Percentiles rank a stretch among this genome's conserved stretches.
phyloP scores from a whole-genome alignment of 2,329 filamentous ascomycete species.

The Penicillium griseofulvum region DNA sequence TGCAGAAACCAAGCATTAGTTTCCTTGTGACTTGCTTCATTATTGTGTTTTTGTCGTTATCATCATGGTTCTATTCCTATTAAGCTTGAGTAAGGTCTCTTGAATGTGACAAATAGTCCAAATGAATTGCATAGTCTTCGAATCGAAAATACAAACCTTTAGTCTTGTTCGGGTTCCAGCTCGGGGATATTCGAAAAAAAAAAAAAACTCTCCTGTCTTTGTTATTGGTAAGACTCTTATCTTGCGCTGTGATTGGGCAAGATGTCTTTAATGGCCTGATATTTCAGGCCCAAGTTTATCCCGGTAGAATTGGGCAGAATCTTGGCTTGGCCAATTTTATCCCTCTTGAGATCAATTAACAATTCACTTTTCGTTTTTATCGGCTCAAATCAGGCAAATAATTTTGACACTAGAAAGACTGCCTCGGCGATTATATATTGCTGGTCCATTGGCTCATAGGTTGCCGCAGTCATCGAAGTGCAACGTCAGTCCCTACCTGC shows the following conservation, averaged over 20 bases:
- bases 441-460: neutral
- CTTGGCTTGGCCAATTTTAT: neutral
- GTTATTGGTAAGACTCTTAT: neutral
- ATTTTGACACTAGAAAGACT: neutral
- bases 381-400: neutral
- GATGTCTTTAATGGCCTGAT: neutral
- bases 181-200: too few relatives aligned
- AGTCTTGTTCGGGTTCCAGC: too few relatives aligned
- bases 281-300: neutral
- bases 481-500: neutral
- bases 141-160: neutral
- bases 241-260: neutral
- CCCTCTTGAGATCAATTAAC: neutral
- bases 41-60: neutral
- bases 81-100: neutral
- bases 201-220: too few relatives aligned
- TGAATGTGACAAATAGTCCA: neutral
- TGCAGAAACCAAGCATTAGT: neutral
- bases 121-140: neutral
- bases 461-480: neutral
- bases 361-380: neutral
- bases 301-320: neutral
- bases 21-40: neutral
- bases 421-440: neutral
- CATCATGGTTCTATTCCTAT: neutral